Percentiles rank a stretch among this genome's conserved stretches.
Conservation (phyloP, 345 rosid species). For the Salix purpurea region DNA sequence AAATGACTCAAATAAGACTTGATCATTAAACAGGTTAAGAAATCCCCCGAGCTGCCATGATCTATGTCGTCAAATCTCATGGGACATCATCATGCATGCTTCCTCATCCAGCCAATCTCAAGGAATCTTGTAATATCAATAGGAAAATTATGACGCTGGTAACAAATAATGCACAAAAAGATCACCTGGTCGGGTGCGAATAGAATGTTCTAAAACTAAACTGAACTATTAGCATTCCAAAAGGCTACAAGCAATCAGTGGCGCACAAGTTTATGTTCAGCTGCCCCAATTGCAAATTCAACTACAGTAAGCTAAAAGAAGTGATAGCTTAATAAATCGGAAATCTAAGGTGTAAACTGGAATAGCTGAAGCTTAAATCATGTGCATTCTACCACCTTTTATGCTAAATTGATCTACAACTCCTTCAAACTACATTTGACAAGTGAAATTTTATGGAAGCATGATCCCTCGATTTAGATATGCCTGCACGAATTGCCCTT, state of each 20-base stretch:
- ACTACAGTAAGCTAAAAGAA: neutral
- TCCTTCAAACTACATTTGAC: constrained; percentile 11
- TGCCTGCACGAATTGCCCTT: constrained; percentile 40
- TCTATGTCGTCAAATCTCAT: neutral
- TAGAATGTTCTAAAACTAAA: neutral
- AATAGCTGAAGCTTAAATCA: neutral
- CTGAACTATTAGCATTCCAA: neutral
- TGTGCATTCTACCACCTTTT: constrained; percentile 8
- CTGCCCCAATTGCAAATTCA: neutral
- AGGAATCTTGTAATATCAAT: no score
- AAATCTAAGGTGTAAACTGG: neutral
- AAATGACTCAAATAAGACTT: neutral
- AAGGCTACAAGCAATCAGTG: neutral
- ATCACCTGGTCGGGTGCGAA: neutral
- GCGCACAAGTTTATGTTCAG: neutral
- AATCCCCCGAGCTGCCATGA: neutral
- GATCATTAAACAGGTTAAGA: neutral
- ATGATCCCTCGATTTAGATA: constrained; percentile 59
- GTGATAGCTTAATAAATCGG: no score
- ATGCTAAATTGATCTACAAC: constrained; percentile 2
- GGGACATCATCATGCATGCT: neutral
- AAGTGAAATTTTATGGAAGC: constrained; percentile 26
- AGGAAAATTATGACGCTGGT: neutral
- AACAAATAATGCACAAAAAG: neutral
- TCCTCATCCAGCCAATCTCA: neutral